Evolutionary conservation across 2,329 filamentous ascomycete genomes (phyloP).

Genomic region (Colletotrichum trifolii): DNA sequence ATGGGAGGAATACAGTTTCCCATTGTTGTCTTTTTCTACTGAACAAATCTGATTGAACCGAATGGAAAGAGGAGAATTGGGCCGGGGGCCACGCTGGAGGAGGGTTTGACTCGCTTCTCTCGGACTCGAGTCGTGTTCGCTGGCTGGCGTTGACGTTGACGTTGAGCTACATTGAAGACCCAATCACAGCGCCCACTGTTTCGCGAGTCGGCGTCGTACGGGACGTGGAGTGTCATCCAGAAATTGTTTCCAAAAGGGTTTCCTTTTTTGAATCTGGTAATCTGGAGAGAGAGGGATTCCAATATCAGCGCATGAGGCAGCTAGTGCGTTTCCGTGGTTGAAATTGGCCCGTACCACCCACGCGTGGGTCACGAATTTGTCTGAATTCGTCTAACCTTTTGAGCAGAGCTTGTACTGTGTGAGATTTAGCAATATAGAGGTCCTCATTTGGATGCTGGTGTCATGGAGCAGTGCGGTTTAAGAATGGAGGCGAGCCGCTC

Average conservation of each 20-base stretch:
- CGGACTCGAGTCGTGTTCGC: too few species aligned
- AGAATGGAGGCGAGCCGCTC: neutral
- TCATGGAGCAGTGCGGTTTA: neutral
- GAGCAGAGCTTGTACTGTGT: neutral
- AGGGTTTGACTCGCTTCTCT: too few species aligned
- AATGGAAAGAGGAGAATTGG: too few species aligned
- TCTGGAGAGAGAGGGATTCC: neutral
- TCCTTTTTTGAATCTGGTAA: neutral
- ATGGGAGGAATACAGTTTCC: too few species aligned
- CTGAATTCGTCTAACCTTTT: too few species aligned
- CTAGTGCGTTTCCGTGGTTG: too few species aligned
- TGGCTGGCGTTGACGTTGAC: too few species aligned
- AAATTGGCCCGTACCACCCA: too few species aligned
- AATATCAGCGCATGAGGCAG: neutral
- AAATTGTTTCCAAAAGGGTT: neutral
- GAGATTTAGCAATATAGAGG: constrained; percentile 22
- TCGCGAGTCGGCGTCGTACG: constrained; percentile 20
- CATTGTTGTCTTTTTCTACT: too few species aligned
- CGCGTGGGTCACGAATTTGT: too few species aligned
- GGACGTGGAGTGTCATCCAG: neutral
- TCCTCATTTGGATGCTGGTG: neutral
- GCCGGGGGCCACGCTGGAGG: too few species aligned
- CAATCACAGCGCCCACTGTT: constrained; percentile 17
- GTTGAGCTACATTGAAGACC: neutral
- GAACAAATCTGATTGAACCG: too few species aligned